These are phyloP conservation scores for Onygenales sp. DNA, from an alignment of 2,329 filamentous ascomycete genomes.

Conservation along the genomic window DNA sequence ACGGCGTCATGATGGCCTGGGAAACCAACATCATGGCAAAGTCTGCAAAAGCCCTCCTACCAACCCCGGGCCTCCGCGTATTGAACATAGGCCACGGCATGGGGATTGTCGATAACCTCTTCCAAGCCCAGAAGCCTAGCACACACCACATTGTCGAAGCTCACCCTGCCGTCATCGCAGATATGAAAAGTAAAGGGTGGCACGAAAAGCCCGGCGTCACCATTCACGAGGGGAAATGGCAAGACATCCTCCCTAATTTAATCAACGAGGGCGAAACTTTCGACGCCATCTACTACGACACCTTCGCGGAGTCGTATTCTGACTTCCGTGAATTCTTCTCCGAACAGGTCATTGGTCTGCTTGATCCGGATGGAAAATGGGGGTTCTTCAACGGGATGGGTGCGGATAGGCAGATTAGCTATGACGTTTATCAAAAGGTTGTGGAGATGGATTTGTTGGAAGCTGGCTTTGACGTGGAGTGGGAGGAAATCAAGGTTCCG, in stretches of 20 bases:
- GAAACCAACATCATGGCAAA: constrained; percentile 77
- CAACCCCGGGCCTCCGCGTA: constrained; percentile 55
- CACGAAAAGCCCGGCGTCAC: constrained; percentile 50
- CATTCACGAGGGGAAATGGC: constrained; percentile 68
- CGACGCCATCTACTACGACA: constrained; percentile 94
- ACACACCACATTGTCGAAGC: constrained; percentile 80
- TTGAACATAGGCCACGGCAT: constrained; percentile 87
- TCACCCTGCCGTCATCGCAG: constrained; percentile 64
- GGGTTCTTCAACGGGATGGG: constrained; percentile 69
- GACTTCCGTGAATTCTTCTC: constrained; percentile 80
- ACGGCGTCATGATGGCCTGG: constrained; percentile 93
- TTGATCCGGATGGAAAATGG: constrained; percentile 48
- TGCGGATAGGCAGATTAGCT: constrained; percentile 83
- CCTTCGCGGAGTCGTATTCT: constrained; percentile 87
- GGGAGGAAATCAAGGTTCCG: constrained; percentile 68
- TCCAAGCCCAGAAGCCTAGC: constrained; percentile 57
- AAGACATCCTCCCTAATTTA: constrained; percentile 63
- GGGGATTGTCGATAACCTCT: constrained; percentile 75
- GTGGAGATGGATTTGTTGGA: constrained; percentile 85
- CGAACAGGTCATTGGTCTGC: constrained; percentile 71
- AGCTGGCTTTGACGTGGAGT: constrained; percentile 80
- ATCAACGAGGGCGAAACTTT: constrained; percentile 61
- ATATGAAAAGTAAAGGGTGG: constrained; percentile 59
- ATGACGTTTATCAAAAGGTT: constrained; percentile 91
- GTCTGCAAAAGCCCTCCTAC: constrained; percentile 59